Percentiles rank a stretch among this genome's conserved stretches.
Evolutionary conservation across 352 stramenopile genomes (phyloP).

Genomic region (Phytophthora pseudosyringae): DNA sequence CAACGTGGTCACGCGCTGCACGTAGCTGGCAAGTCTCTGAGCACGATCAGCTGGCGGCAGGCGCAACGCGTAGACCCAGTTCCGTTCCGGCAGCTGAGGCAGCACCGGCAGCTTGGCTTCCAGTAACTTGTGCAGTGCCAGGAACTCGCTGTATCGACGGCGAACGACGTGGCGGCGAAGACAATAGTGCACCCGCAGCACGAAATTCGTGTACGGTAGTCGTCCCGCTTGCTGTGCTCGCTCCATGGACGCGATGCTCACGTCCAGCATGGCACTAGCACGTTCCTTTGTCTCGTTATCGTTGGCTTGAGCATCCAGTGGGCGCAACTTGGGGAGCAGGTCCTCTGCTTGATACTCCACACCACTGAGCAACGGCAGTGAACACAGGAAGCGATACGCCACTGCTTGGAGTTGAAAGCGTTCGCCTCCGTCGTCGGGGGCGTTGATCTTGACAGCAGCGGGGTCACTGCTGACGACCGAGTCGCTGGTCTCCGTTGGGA

Average conservation of each 20-base stretch:
- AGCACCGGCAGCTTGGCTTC: slow-evolving; percentile 56
- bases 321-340: slow-evolving; percentile 51
- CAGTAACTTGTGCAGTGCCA: slow-evolving; percentile 49
- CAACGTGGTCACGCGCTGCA: slow-evolving; percentile 59
- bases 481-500: slow-evolving; percentile 13
- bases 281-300: slow-evolving; percentile 37
- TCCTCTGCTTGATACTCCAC: slow-evolving; percentile 42
- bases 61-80: slow-evolving; percentile 52
- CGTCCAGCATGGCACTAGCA: slow-evolving; percentile 67
- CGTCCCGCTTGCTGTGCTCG: slow-evolving; percentile 55
- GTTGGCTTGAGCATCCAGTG: slow-evolving; percentile 38
- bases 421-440: slow-evolving; percentile 25
- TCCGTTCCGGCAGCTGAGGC: slow-evolving; percentile 52
- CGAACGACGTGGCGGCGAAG: slow-evolving; percentile 71
- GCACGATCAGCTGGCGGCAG: slow-evolving; percentile 44
- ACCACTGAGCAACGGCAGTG: slow-evolving; percentile 46
- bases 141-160: slow-evolving; percentile 72
- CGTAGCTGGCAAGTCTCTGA: slow-evolving; percentile 46
- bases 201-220: slow-evolving; percentile 80
- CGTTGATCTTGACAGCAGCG: slow-evolving; percentile 7
- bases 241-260: slow-evolving; percentile 68
- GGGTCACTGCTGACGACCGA: neutral
- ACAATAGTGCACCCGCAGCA: slow-evolving; percentile 76
- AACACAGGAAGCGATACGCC: slow-evolving; percentile 70
- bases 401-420: slow-evolving; percentile 67